Conservation (phyloP, 1,284 basidiomycete species). For the Stereum hirsutum region DNA sequence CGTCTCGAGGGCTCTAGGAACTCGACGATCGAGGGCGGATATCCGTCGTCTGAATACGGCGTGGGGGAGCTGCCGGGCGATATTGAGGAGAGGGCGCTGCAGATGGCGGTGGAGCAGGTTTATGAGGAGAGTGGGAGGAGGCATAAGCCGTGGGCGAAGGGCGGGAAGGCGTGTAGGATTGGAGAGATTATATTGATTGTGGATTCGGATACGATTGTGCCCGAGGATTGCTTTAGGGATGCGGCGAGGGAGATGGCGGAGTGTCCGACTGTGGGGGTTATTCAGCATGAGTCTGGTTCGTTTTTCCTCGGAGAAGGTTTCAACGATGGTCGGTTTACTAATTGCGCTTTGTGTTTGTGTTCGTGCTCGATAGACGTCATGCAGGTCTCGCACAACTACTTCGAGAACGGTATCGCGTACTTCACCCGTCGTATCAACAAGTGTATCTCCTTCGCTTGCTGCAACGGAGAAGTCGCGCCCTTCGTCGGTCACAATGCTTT, state of each 20-base stretch:
- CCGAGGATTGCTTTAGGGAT: slow-evolving; percentile 49
- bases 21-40: slow-evolving; percentile 5
- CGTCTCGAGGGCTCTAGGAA: slow-evolving; percentile 9
- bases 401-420: slow-evolving; percentile 50
- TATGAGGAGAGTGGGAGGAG: slow-evolving; percentile 25
- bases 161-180: slow-evolving; percentile 27
- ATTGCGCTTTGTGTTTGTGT: not conserved
- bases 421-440: slow-evolving; percentile 42
- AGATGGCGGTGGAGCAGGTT: slow-evolving; percentile 33
- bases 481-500: slow-evolving; percentile 57
- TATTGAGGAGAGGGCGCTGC: slow-evolving; percentile 29
- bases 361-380: slow-evolving; percentile 27
- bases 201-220: slow-evolving; percentile 50
- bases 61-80: slow-evolving; percentile 11
- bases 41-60: slow-evolving; percentile 7
- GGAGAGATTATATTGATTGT: slow-evolving; percentile 38
- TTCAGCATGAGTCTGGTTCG: slow-evolving; percentile 37
- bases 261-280: slow-evolving; percentile 39
- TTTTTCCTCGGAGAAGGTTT: not conserved
- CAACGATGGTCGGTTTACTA: not conserved
- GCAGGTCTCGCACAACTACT: slow-evolving; percentile 50
- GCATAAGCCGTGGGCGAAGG: slow-evolving; percentile 33
- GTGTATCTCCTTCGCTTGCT: slow-evolving; percentile 31
- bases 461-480: slow-evolving; percentile 44
- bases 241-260: slow-evolving; percentile 47